Percentiles rank a stretch among this genome's conserved stretches.
Evolutionary conservation across 1,284 basidiomycete genomes (phyloP).

Genomic region (Sanghuangporus weigelae): DNA sequence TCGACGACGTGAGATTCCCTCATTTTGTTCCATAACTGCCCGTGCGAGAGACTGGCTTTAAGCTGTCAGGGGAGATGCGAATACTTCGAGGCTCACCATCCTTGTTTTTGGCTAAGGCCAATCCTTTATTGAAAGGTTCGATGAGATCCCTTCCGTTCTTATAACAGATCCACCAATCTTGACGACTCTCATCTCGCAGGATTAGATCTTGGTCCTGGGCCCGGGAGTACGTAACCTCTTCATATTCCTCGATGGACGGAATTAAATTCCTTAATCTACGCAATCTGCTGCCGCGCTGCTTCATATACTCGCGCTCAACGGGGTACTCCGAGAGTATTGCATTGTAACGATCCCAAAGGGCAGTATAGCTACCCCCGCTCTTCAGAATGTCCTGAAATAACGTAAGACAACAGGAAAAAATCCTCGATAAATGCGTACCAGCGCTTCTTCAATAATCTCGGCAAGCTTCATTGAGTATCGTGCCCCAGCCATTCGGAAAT

Average conservation of each 20-base stretch:
- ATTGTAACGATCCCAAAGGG: neutral
- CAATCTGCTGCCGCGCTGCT: neutral
- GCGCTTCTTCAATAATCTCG: slow-evolving; percentile 20
- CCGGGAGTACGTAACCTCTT: neutral
- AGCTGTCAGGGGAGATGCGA: neutral
- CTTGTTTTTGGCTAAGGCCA: neutral
- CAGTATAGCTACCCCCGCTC: slow-evolving; percentile 1
- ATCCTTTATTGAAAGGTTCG: neutral
- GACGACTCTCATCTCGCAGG: neutral
- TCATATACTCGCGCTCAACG: neutral
- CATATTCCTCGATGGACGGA: neutral
- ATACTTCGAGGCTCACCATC: neutral
- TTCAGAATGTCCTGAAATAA: slow-evolving; percentile 5
- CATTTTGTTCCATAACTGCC: neutral
- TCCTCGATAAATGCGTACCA: slow-evolving; percentile 10
- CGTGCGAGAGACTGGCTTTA: neutral
- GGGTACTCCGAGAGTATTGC: neutral
- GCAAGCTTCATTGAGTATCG: slow-evolving; percentile 14
- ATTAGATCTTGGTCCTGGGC: neutral
- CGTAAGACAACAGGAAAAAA: neutral
- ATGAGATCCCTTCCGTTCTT: slow-evolving; percentile 1
- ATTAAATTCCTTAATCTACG: neutral
- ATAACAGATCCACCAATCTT: neutral
- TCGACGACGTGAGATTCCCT: neutral
- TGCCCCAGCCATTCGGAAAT: slow-evolving; percentile 8